phyloP scores from a whole-genome alignment of 306 rosid species.

The Vigna angularis region DNA sequence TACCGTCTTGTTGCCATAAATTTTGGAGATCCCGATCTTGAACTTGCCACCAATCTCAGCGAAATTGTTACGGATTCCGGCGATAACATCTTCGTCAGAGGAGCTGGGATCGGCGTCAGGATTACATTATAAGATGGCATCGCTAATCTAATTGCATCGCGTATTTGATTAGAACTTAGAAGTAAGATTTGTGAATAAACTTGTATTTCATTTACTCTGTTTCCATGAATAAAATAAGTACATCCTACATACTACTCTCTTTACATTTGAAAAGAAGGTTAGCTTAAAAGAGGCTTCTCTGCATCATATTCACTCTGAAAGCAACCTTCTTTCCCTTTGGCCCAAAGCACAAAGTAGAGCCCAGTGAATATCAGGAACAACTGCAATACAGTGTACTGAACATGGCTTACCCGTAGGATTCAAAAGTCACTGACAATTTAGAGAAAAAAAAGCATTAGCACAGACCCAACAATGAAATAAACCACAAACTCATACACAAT shows the following conservation, averaged over 20 bases:
- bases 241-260: neutral
- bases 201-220: slow-evolving; percentile 11
- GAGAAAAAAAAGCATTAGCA: too few relatives aligned
- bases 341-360: slow-evolving; percentile 90
- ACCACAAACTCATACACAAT: neutral
- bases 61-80: slow-evolving; percentile 90
- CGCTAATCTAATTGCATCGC: too few relatives aligned
- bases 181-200: neutral
- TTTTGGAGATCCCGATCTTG: slow-evolving; percentile 80
- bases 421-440: too few relatives aligned
- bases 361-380: slow-evolving; percentile 83
- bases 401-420: too few relatives aligned
- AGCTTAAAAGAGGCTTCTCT: slow-evolving; percentile 83
- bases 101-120: slow-evolving; percentile 45
- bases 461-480: too few relatives aligned
- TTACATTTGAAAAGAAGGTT: slow-evolving; percentile 32
- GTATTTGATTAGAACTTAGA: too few relatives aligned
- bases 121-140: neutral
- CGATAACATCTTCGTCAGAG: slow-evolving; percentile 60
- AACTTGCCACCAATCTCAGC: slow-evolving; percentile 85
- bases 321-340: slow-evolving; percentile 78
- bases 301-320: slow-evolving; percentile 62
- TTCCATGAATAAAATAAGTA: slow-evolving; percentile 7
- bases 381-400: slow-evolving; percentile 50
- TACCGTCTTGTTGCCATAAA: slow-evolving; percentile 67